Evolutionary conservation across 164 flowering plant species (phyloP).

Genomic region (Vitis vinifera): ASM3070453v1 NC_081813.1:13615501-13616000

Average conservation of each 20-base stretch:
- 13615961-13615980: neutral
- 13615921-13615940: neutral
- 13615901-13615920: neutral
- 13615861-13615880: neutral
- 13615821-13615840: too few relatives aligned
- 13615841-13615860: neutral
- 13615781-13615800: too few relatives aligned
- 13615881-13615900: neutral
- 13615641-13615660: conserved; percentile 60
- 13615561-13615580: conserved; percentile 53
- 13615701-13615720: too few relatives aligned
- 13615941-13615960: neutral
- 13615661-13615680: neutral
- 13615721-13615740: too few relatives aligned
- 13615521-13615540: conserved; percentile 63
- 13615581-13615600: conserved; percentile 64
- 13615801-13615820: too few relatives aligned
- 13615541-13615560: conserved; percentile 47
- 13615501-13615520: conserved; percentile 63
- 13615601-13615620: conserved; percentile 49
- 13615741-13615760: too few relatives aligned
- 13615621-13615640: conserved; percentile 81
- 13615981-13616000: too few relatives aligned
- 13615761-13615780: too few relatives aligned
- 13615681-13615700: neutral